Base-by-base conservation (phyloP, 495 filamentous ascomycete species). In the Podospora sp. region DNA sequence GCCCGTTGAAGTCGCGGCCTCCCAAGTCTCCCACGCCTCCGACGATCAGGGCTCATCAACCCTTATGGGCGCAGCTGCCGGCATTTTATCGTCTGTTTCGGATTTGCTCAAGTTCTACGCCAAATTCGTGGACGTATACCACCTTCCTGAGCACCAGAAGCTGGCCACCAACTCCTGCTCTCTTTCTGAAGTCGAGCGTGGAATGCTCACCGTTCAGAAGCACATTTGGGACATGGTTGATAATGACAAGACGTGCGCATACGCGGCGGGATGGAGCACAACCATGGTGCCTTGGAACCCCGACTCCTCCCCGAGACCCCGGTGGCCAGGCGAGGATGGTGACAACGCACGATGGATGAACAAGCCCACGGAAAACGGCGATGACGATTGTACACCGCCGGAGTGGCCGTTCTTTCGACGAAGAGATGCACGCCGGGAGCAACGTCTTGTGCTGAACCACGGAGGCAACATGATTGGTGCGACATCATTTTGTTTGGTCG, bases 381-480 rank as follows among this genome's bases (percentile, higher is more conserved):
- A 12, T 18, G 40, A 46, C 40, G 16, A 46, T 2, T 14, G 2
- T 4, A 11, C 40, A 18, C 40, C 5, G 16, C 40, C 40, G 11
- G 40, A 46, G 12, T 46, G 40, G 40, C 40, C 40, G 14, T 46
- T 46, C 40, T 46, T 46, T 11, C 40, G 16, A 11, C 40, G 40
- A 2, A 12, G 12, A 12, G 2, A 46, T 46, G 40, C 12, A 11
- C 5, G 59, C 16, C 14, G 36, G 8, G 21, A 36, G 11, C 25
- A 53, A 7, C 25, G 29, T 0, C 71, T 73, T 2, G 69, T 65
- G 6, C 62, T 73, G 26, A 63, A 60, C 63, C 71, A 73, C 62
- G 71, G 71, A 1, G 71, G 71, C 25, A 73, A 73, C 63, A 73
- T 73, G 71, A 52, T 73, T 21, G 71, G 71, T 24, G 69, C 69